A percentile compares a stretch with the other conserved stretches of the same genome.
phyloP scores from a whole-genome alignment of 345 rosid species.

The Lumnitzera racemosa region DNA sequence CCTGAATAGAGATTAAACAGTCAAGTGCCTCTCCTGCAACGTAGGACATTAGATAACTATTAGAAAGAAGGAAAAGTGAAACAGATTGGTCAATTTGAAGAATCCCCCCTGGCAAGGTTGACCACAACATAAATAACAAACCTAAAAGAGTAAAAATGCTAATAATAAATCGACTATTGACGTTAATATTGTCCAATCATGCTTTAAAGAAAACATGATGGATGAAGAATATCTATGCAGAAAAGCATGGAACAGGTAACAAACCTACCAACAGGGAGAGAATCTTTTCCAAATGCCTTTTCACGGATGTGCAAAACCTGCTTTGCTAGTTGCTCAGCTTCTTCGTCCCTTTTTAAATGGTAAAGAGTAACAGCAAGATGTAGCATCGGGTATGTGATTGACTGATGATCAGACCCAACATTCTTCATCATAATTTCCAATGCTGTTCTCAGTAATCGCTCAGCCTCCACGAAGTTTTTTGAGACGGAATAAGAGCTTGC shows the following conservation, averaged over 20 bases:
- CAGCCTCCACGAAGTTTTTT: slow-evolving; percentile 66
- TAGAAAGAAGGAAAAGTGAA: neutral
- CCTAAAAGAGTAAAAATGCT: too few relatives aligned
- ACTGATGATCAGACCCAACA: slow-evolving; percentile 54
- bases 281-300: slow-evolving; percentile 65
- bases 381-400: slow-evolving; percentile 71
- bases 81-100: neutral
- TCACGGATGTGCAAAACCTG: slow-evolving; percentile 59
- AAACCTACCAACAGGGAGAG: slow-evolving; percentile 73
- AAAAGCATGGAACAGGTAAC: neutral
- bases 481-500: slow-evolving; percentile 67
- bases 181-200: too few relatives aligned
- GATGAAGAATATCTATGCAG: neutral
- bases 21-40: slow-evolving; percentile 77
- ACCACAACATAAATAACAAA: too few relatives aligned
- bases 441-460: slow-evolving; percentile 64
- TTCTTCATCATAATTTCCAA: slow-evolving; percentile 45
- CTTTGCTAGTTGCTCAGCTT: slow-evolving; percentile 60
- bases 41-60: neutral
- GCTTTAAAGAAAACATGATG: neutral
- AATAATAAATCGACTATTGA: too few relatives aligned
- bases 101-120: too few relatives aligned
- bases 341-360: slow-evolving; percentile 54
- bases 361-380: slow-evolving; percentile 71
- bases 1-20: slow-evolving; percentile 63